A percentile compares a stretch with the other conserved stretches of the same genome.
These are phyloP conservation scores for Coemansia sp. DNA, from an alignment of 192 early-diverging fungal species.

Conservation along the genomic window DNA sequence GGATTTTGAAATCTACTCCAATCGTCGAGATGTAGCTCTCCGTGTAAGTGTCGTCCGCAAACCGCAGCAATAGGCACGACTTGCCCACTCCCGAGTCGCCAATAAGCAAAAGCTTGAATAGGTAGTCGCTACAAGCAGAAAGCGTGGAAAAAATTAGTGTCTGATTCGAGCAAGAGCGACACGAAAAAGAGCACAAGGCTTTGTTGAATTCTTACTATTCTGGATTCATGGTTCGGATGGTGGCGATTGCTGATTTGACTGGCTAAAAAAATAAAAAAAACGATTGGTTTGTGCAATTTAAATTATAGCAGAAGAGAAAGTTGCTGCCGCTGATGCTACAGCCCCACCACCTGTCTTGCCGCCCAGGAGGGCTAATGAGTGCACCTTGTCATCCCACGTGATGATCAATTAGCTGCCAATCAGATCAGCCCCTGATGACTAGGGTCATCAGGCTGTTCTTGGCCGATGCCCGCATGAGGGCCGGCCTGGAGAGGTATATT, in stretches of 20 bases:
- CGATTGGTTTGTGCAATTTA: neutral
- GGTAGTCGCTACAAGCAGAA: slow-evolving; percentile 77
- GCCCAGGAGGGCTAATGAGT: neutral
- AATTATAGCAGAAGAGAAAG: neutral
- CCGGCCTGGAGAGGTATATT: too few species aligned
- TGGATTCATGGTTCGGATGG: slow-evolving; percentile 36
- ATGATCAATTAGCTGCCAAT: neutral
- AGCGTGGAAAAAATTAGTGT: neutral
- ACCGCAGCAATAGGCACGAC: slow-evolving; percentile 93
- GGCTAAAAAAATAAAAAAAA: neutral
- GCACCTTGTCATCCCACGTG: neutral
- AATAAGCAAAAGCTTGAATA: slow-evolving; percentile 98
- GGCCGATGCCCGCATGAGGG: too few species aligned
- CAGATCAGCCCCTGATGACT: neutral
- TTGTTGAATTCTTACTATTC: slow-evolving; percentile 44
- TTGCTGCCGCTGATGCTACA: too few species aligned
- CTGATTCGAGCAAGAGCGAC: neutral
- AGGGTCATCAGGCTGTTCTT: too few species aligned
- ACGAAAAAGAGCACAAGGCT: neutral
- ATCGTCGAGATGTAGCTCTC: slow-evolving; percentile 98
- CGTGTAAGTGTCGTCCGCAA: slow-evolving; percentile 98
- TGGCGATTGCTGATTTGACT: neutral
- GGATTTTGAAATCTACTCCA: slow-evolving; percentile 99
- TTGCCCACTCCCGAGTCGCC: slow-evolving; percentile 99
- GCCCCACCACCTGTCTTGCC: too few species aligned